Base-by-base conservation (phyloP, 345 rosid species). In the Hypericum androsaemum region DNA sequence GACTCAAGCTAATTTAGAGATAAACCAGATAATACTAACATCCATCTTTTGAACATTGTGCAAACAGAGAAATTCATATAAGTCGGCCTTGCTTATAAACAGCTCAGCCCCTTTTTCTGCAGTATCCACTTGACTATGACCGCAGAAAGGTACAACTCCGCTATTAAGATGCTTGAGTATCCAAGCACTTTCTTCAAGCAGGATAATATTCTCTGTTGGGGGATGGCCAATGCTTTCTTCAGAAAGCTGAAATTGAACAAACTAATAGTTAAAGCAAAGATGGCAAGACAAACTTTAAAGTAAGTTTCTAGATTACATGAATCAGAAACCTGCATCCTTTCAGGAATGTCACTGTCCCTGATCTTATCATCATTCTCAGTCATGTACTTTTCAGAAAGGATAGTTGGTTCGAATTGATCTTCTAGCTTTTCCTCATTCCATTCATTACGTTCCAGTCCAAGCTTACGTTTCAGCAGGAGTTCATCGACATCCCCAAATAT, bases 381-480 rank as follows among this genome's bases (percentile, higher is more conserved):
- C 39, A 43, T 13, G 16, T 46, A 14, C 12, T 59, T 36, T 14
- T 59, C 63, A 50, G 85, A 78, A 14, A 92, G 83, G 54, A 88
- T 78, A 52, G 74, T 62, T 12, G 98, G 98, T 57, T 92, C 98
- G 72, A 92, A 92, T 69, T 88, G 88, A 67, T 88, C 95, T 64
- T 92, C 97, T 49, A 42, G 7, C 6, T 47, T 43, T 12, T 35
- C 13, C 16, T 45, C 35, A 38, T 47, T 15, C 14, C 7, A 12
- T 28, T 45, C 43, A 32, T 59, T 47, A 32, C 36, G 48, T 10
- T 41, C 9, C 63, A 49, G 39, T 14, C 40, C 41, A 49, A 32
- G 43, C 50, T 10, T 43, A 12, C 47, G 43, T 45, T 3, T 32
- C 35, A 45, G 37, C 5, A 46, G 35, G 41, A 47, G 50, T 37